These are phyloP conservation scores for Erigeron philadelphicus DNA, from an alignment of 140 eudicot species.

Conservation along the genomic window DNA sequence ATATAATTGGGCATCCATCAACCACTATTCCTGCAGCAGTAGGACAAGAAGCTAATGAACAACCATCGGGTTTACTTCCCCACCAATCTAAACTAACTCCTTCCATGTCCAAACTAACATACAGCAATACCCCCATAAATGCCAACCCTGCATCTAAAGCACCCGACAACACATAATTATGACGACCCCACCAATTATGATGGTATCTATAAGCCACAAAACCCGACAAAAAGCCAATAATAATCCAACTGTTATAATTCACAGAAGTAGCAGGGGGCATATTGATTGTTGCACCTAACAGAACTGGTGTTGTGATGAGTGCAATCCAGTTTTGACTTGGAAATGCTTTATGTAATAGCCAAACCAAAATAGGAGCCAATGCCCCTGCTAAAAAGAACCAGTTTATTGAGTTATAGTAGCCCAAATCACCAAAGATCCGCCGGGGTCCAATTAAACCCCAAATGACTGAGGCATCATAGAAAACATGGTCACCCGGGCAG, in stretches of 20 bases:
- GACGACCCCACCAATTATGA: constrained; percentile 76
- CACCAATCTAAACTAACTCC: constrained; percentile 77
- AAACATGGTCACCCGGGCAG: constrained; percentile 84
- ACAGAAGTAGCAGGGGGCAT: constrained; percentile 93
- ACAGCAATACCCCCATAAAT: constrained; percentile 70
- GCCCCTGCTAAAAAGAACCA: constrained; percentile 87
- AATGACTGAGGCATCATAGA: constrained; percentile 84
- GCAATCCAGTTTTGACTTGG: constrained; percentile 67
- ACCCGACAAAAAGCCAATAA: constrained; percentile 72
- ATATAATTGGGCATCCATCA: constrained; percentile 60
- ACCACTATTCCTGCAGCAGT: constrained; percentile 57
- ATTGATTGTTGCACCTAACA: constrained; percentile 57
- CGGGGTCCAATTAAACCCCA: constrained; percentile 91
- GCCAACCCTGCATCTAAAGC: constrained; percentile 93
- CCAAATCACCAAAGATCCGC: constrained; percentile 69
- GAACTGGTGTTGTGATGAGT: constrained; percentile 54
- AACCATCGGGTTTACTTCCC: constrained; percentile 75
- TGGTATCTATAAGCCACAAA: constrained; percentile 69
- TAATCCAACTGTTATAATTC: constrained; percentile 77
- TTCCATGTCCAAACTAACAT: constrained; percentile 59
- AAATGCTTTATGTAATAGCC: constrained; percentile 61
- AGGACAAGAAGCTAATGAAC: constrained; percentile 83
- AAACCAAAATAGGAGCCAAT: constrained; percentile 59
- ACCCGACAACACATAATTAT: constrained; percentile 71
- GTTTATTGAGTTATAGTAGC: constrained; percentile 71